phyloP scores from a whole-genome alignment of 768 basidiomycete species.

The Scleroderma bovista region DNA sequence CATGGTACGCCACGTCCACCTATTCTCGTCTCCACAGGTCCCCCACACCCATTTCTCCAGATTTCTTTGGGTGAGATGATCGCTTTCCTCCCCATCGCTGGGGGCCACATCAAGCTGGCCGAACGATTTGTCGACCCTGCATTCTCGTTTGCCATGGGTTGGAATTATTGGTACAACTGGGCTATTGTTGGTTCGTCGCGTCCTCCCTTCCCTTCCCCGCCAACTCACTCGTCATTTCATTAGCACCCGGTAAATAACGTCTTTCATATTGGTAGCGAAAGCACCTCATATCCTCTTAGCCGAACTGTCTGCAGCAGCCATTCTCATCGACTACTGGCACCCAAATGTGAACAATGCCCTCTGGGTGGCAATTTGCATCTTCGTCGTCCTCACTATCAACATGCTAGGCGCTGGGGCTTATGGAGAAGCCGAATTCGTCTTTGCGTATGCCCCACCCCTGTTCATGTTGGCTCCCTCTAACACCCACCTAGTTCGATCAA shows the following conservation, averaged over 20 bases:
- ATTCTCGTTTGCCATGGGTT: slow-evolving; percentile 51
- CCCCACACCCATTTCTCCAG: slow-evolving; percentile 24
- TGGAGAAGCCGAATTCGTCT: slow-evolving; percentile 82
- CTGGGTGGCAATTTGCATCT: slow-evolving; percentile 75
- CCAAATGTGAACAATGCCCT: slow-evolving; percentile 52
- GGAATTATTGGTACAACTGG: slow-evolving; percentile 49
- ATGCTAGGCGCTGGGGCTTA: slow-evolving; percentile 72
- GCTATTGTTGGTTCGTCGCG: slow-evolving; percentile 14
- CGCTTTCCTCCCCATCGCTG: slow-evolving; percentile 71
- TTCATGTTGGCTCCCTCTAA: not conserved
- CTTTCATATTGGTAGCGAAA: no score
- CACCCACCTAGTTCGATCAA: slow-evolving; percentile 59
- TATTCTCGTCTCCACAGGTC: no score
- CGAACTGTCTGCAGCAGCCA: slow-evolving; percentile 44
- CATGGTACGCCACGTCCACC: slow-evolving; percentile 46
- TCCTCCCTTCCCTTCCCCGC: not conserved
- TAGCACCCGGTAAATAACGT: slow-evolving; percentile 21
- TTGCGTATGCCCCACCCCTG: slow-evolving; percentile 45
- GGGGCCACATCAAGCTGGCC: slow-evolving; percentile 75
- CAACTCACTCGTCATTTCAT: not conserved
- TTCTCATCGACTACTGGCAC: slow-evolving; percentile 75
- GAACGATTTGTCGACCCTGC: slow-evolving; percentile 80
- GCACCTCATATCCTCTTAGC: slow-evolving; percentile 9
- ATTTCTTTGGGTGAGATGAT: slow-evolving; percentile 58
- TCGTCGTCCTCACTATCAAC: slow-evolving; percentile 75